Percentiles rank a stretch among this genome's conserved stretches.
phyloP scores from a whole-genome alignment of 2,329 filamentous ascomycete species.

The Annulohypoxylon truncatum region DNA sequence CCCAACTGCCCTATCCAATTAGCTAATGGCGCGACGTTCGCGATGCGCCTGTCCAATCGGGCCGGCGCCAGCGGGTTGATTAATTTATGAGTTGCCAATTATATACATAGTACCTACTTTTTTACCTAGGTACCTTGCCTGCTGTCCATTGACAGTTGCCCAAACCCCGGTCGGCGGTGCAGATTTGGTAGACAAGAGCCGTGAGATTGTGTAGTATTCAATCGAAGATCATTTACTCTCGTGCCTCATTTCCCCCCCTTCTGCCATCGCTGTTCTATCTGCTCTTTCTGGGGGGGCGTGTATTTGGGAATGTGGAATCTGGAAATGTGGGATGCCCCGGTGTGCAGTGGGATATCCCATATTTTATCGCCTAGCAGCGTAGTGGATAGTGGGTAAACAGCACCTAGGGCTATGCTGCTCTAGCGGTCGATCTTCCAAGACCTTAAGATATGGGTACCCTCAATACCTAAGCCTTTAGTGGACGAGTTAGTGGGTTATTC shows the following conservation, averaged over 20 bases:
- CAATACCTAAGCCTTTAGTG: neutral
- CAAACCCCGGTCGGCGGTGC: neutral
- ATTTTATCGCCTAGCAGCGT: too few species aligned
- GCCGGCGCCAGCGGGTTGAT: neutral
- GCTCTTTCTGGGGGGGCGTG: neutral
- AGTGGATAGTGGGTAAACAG: neutral
- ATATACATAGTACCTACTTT: neutral
- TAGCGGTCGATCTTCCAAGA: neutral
- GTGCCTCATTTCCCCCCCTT: neutral
- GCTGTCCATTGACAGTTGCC: neutral
- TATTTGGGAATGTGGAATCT: neutral
- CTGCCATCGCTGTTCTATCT: neutral
- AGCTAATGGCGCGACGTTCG: neutral
- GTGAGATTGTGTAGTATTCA: conserved; percentile 24
- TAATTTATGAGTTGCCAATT: neutral
- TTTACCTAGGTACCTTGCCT: neutral
- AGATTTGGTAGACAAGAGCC: conserved; percentile 15
- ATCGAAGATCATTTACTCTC: conserved; percentile 23
- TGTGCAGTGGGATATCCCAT: neutral
- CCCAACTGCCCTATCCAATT: neutral
- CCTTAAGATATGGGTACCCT: neutral
- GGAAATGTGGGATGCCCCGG: neutral
- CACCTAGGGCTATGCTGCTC: neutral
- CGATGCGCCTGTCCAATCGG: neutral
- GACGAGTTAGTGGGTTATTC: neutral